Conservation (phyloP, 2,329 filamentous ascomycete genomes). For the Trichoderma sp. region DNA sequence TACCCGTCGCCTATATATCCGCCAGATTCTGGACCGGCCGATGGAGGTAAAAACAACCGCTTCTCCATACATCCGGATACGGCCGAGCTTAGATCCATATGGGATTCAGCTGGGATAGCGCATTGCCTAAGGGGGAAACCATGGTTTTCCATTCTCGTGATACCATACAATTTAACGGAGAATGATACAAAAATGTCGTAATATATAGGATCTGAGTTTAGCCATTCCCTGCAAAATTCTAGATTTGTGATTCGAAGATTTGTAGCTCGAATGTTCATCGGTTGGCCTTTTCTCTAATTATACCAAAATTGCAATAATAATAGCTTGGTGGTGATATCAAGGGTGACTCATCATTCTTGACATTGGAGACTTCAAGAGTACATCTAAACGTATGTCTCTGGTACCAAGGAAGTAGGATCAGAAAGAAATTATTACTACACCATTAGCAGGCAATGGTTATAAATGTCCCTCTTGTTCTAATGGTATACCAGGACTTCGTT, state of each 20-base stretch:
- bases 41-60: background rate
- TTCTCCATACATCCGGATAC: background rate
- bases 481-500: background rate
- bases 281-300: background rate
- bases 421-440: background rate
- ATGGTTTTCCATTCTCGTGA: background rate
- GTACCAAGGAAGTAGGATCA: background rate
- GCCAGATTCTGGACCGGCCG: background rate
- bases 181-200: background rate
- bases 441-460: background rate
- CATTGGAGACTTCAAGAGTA: background rate
- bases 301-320: rapidly evolving
- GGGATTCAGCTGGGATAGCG: background rate
- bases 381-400: background rate
- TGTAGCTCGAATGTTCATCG: background rate
- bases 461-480: background rate
- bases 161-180: background rate
- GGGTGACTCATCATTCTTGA: background rate
- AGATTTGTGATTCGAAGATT: background rate
- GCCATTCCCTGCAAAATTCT: background rate
- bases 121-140: background rate
- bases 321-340: background rate
- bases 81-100: background rate
- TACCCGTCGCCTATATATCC: background rate
- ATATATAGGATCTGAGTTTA: background rate